Percentiles rank a stretch among this genome's conserved stretches.
Conservation (phyloP, 2,329 filamentous ascomycete genomes). For the Thermothelomyces thermophilus region DNA sequence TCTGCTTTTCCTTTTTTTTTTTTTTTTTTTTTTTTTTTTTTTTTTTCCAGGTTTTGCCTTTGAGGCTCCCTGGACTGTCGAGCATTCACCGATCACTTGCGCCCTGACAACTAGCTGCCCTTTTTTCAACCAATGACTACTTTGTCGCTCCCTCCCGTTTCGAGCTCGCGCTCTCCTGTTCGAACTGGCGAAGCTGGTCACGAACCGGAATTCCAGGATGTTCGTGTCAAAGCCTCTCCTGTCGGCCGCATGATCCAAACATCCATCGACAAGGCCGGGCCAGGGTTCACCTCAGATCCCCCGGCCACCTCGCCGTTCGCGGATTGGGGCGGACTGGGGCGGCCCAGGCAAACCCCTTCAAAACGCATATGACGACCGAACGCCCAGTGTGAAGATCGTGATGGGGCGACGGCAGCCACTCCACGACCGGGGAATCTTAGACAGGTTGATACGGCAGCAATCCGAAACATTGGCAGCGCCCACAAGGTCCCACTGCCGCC, state of each 20-base stretch:
- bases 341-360: neutral
- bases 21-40: no score
- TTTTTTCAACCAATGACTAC: no score
- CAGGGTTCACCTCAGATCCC: no score
- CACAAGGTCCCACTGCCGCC: neutral
- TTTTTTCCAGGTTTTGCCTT: no score
- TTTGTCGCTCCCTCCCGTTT: no score
- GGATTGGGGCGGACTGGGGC: slow-evolving; percentile 2
- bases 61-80: no score
- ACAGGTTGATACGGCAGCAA: slow-evolving; percentile 11
- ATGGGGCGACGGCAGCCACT: neutral
- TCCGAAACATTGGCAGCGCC: slow-evolving; percentile 13
- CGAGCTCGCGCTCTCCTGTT: neutral
- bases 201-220: neutral
- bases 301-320: no score
- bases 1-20: no score
- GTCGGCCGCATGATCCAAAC: slow-evolving; percentile 20
- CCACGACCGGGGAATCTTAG: slow-evolving; percentile 4
- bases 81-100: no score
- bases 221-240: slow-evolving; percentile 2
- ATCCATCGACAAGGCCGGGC: slow-evolving; percentile 4
- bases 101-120: no score
- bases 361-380: slow-evolving; percentile 3
- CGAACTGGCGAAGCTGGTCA: neutral
- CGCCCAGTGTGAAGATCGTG: slow-evolving; percentile 5